Base-by-base conservation (phyloP, 1,139 yeast species). In the Suhomyces taliae region DNA sequence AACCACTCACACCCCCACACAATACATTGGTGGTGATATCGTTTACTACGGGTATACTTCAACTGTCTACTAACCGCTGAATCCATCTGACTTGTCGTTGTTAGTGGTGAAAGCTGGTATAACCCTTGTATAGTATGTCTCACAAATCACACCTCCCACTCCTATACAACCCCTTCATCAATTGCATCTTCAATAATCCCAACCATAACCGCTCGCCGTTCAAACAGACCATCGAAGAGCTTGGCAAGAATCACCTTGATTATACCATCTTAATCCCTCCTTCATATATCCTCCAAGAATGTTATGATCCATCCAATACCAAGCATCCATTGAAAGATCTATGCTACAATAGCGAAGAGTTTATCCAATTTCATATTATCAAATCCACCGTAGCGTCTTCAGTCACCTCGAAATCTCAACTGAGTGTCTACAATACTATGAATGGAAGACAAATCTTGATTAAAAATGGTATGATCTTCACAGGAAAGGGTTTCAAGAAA, bases 281-380 rank as follows among this genome's bases (percentile, higher is more conserved):
- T 2, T 69, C 85, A 2, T 63, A 74, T 34, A 60, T 74, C 4
- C 67, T 86, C 7, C 66, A 79, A 44, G 73, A 81, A 51, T 73
- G 74, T 50, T 71, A 65, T 40, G 93, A 87, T 55, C 69, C 72
- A 11, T 74, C 73, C 11, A 57, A 65, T 11, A 54, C 58, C 8
- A 66, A 76, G 26, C 54, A 65, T 5, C 64, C 76, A 2, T 74
- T 83, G 47, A 64, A 63, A 12, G 90, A 86, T 4, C 63, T 84
- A 24, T 86, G 91, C 59, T 78, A 78, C 51, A 57, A 53, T 47
- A 76, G 72, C 44, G 84, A 82, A 41, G 91, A 86, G 29, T 90
- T 88, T 59, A 68, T 89, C 8, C 78, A 79, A 44, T 81, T 90
- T 1, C 97, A 90, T 64, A 78, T 90, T 26, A 64, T 88, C 29